Evolutionary conservation across 495 filamentous ascomycete species (phyloP).

Genomic region (Opeltia flavorubescens): DNA sequence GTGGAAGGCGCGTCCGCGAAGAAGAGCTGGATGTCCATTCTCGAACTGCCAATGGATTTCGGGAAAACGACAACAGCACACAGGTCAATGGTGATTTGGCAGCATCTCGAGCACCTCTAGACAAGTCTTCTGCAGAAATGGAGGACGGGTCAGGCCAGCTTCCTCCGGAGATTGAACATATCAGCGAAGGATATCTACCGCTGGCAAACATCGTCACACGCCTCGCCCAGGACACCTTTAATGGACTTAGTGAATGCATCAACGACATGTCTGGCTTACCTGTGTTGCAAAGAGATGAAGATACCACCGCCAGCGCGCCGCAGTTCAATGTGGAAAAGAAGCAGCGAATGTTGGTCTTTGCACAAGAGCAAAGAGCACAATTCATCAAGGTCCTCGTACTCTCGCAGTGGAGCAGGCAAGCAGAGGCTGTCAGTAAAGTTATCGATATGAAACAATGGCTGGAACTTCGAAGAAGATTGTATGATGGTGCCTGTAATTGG

Average conservation of each 20-base stretch:
- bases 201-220: slow-evolving; percentile 56
- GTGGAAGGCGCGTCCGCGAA: not conserved
- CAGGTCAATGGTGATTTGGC: slow-evolving; percentile 8
- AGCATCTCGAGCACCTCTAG: not conserved
- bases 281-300: slow-evolving; percentile 28
- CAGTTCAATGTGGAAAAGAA: slow-evolving; percentile 67
- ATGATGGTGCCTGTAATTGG: slow-evolving; percentile 39
- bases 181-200: slow-evolving; percentile 60
- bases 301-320: slow-evolving; percentile 38
- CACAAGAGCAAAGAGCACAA: slow-evolving; percentile 45
- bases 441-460: slow-evolving; percentile 73
- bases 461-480: slow-evolving; percentile 40
- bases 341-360: slow-evolving; percentile 55
- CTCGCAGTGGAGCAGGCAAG: slow-evolving; percentile 72
- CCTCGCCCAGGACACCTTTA: slow-evolving; percentile 69
- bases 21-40: not conserved
- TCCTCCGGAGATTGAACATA: slow-evolving; percentile 65
- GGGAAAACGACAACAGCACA: not conserved
- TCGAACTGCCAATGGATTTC: slow-evolving; percentile 7
- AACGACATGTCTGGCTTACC: slow-evolving; percentile 51
- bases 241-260: slow-evolving; percentile 58
- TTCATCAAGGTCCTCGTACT: slow-evolving; percentile 89
- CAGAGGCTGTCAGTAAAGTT: slow-evolving; percentile 58
- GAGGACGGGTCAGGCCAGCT: slow-evolving; percentile 22
- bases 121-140: not conserved